Conservation (phyloP, 257 asterid species). For the Solanum medicagineum region DNA sequence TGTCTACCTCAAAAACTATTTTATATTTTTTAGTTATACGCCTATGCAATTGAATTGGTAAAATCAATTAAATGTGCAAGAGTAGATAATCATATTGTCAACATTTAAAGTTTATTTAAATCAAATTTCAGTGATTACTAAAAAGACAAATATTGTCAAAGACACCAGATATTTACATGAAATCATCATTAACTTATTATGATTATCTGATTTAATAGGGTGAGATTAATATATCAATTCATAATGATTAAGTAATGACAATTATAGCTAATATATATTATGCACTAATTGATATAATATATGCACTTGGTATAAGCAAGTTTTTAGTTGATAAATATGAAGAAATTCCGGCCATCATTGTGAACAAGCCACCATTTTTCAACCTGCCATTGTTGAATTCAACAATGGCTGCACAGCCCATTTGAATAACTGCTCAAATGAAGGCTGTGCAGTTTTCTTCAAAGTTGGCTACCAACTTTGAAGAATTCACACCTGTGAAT, state of each 20-base stretch:
- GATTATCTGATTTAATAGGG: neutral
- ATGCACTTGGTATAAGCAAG: neutral
- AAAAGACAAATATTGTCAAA: neutral
- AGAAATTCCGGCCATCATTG: no score
- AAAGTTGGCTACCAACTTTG: no score
- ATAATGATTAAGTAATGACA: neutral
- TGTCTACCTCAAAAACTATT: neutral
- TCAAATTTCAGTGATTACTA: neutral
- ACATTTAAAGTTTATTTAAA: neutral
- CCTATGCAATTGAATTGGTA: neutral
- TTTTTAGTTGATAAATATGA: neutral
- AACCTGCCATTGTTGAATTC: no score
- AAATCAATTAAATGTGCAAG: neutral
- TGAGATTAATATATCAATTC: neutral
- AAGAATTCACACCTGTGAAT: no score
- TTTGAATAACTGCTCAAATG: no score
- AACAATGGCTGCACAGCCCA: no score
- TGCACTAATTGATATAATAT: neutral
- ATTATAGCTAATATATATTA: neutral
- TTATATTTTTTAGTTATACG: neutral
- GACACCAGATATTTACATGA: neutral
- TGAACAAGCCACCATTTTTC: no score
- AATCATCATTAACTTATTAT: neutral
- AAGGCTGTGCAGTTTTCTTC: no score
- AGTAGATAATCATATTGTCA: neutral